A percentile compares a stretch with the other conserved stretches of the same genome.
Conservation (phyloP, 2,329 filamentous ascomycete species). For the Tolypocladium amazonense region DNA sequence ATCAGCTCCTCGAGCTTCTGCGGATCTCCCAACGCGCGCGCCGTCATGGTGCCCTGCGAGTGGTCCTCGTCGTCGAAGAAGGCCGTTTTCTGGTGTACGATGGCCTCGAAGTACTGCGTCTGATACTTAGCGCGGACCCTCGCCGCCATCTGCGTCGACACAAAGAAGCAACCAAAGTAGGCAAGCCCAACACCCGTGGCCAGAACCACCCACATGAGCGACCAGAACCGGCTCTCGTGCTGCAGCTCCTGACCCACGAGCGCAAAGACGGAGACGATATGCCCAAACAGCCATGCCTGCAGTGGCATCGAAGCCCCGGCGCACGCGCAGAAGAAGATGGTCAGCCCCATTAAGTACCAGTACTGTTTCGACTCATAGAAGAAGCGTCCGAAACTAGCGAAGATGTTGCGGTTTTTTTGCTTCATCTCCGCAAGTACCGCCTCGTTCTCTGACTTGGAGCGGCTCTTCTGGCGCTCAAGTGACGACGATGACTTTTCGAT, state of each 20-base stretch:
- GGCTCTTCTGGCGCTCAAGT: constrained; percentile 35
- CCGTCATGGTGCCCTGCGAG: constrained; percentile 48
- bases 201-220: constrained; percentile 53
- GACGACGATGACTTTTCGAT: constrained; percentile 9
- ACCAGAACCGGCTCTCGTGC: constrained; percentile 46
- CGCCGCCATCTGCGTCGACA: constrained; percentile 34
- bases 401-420: constrained; percentile 29
- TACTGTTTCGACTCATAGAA: constrained; percentile 43
- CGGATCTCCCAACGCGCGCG: constrained; percentile 44
- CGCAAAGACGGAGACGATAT: constrained; percentile 41
- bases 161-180: constrained; percentile 33
- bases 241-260: constrained; percentile 16
- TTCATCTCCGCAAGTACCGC: constrained; percentile 9
- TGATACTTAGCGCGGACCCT: constrained; percentile 43
- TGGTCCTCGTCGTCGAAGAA: constrained; percentile 53
- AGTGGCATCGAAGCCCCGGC: constrained; percentile 35
- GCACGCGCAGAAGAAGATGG: constrained; percentile 34
- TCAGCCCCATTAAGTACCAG: constrained; percentile 39
- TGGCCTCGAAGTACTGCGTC: constrained; percentile 48
- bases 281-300: constrained; percentile 45
- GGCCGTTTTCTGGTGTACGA: constrained; percentile 47
- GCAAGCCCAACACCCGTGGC: constrained; percentile 40
- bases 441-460: constrained; percentile 23
- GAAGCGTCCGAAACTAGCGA: constrained; percentile 44
- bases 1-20: constrained; percentile 52